A percentile compares a stretch with the other conserved stretches of the same genome.
Conservation (phyloP, 1,284 basidiomycete species). For the Sanghuangporus baumii region DNA sequence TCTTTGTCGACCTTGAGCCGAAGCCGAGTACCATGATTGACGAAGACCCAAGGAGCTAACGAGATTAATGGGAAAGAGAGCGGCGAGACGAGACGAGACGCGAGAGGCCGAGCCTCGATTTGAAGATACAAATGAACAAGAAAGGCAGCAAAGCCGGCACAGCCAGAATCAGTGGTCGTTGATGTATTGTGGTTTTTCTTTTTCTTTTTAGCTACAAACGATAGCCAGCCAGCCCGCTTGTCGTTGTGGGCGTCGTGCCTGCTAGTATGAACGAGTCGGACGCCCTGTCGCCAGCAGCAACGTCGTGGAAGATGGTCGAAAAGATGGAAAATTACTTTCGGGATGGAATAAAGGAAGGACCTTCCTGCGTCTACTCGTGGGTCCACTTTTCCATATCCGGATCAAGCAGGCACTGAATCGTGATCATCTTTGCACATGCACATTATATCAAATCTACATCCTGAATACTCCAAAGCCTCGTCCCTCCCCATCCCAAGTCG, state of each 20-base stretch:
- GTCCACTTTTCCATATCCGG: background rate
- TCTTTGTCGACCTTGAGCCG: conserved; percentile 49
- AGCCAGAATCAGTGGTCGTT: background rate
- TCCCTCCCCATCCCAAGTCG: conserved; percentile 68
- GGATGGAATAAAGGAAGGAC: background rate
- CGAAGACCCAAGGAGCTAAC: background rate
- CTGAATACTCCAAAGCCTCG: conserved; percentile 86
- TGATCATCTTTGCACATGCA: background rate
- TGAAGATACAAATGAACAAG: conserved; percentile 1
- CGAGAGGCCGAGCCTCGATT: background rate
- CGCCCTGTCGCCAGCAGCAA: conserved; percentile 10
- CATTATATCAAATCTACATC: conserved; percentile 46
- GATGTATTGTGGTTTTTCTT: too few species aligned
- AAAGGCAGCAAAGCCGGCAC: conserved; percentile 1
- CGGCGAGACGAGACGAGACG: background rate
- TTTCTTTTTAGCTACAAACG: background rate
- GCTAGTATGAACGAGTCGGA: background rate
- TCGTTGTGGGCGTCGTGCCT: background rate
- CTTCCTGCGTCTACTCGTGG: background rate
- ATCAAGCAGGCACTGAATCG: background rate
- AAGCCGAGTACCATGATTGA: conserved; percentile 57
- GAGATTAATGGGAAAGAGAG: background rate
- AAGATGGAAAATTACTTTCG: background rate
- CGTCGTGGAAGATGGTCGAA: conserved; percentile 5
- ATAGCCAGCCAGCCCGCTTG: background rate